phyloP scores from a whole-genome alignment of 176 grass and related monocot genomes.

The Aegilops speltoides region DNA sequence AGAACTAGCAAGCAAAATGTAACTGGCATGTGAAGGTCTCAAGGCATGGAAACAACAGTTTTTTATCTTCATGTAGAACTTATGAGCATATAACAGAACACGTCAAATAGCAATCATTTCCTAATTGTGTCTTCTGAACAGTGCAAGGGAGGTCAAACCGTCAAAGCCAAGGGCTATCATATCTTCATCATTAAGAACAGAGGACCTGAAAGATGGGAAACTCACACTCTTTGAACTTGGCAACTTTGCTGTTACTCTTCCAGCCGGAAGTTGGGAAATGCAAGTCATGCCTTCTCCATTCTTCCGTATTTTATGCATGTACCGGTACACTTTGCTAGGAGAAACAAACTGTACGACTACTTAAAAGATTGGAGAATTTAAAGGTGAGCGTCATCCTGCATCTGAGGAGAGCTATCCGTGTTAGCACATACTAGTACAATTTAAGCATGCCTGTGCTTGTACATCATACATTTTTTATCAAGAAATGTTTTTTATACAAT shows the following conservation, averaged over 20 bases:
- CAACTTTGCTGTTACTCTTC: conserved; percentile 46
- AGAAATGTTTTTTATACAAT: background rate
- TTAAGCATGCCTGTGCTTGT: background rate
- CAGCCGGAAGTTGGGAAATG: conserved; percentile 67
- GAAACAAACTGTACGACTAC: conserved; percentile 32
- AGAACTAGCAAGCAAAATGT: background rate
- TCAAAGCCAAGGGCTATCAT: conserved; percentile 4
- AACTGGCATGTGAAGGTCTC: background rate
- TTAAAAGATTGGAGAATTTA: conserved; percentile 17
- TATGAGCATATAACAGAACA: conserved; percentile 2
- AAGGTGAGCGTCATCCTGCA: conserved; percentile 15
- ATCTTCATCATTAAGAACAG: conserved; percentile 20
- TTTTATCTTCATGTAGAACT: conserved; percentile 1
- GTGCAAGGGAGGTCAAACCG: background rate
- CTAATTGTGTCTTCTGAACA: background rate
- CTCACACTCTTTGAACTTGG: conserved; percentile 64
- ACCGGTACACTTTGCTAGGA: conserved; percentile 19
- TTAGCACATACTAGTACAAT: background rate
- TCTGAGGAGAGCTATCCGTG: conserved; percentile 10
- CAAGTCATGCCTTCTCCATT: conserved; percentile 63
- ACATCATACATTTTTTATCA: background rate
- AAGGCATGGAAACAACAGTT: conserved; percentile 12
- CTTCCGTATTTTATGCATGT: conserved; percentile 42
- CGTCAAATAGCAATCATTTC: conserved; percentile 14
- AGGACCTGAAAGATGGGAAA: conserved; percentile 27